These are phyloP conservation scores for Alternaria postmessia DNA, from an alignment of 2,329 filamentous ascomycete genomes.

Conservation along the genomic window DNA sequence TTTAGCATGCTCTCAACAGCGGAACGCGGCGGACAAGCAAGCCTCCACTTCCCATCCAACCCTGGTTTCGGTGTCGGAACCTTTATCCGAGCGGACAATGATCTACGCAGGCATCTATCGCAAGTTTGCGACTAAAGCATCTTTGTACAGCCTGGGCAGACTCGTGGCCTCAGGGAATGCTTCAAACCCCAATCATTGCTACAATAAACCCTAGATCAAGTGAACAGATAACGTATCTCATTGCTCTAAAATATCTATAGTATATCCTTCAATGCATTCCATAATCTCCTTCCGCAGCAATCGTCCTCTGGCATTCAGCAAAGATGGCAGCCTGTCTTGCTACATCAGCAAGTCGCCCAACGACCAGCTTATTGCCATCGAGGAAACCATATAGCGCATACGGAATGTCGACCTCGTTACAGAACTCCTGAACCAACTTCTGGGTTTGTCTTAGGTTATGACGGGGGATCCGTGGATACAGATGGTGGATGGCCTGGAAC, in stretches of 20 bases:
- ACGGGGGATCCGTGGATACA: slow-evolving; percentile 72
- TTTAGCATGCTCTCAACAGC: not conserved
- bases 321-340: slow-evolving; percentile 68
- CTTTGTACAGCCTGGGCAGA: not conserved
- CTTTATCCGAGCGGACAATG: slow-evolving; percentile 6
- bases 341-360: slow-evolving; percentile 65
- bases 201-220: not conserved
- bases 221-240: not conserved
- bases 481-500: slow-evolving; percentile 75
- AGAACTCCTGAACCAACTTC: slow-evolving; percentile 68
- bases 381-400: slow-evolving; percentile 69
- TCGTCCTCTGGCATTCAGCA: slow-evolving; percentile 61
- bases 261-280: slow-evolving; percentile 32
- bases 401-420: slow-evolving; percentile 68
- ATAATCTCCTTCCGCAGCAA: slow-evolving; percentile 47
- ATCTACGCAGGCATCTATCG: slow-evolving; percentile 3
- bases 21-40: slow-evolving; percentile 16
- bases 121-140: not conserved
- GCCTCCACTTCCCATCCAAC: slow-evolving; percentile 8
- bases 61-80: slow-evolving; percentile 6
- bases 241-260: not conserved
- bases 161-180: not conserved
- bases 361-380: slow-evolving; percentile 68
- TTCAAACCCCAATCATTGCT: not conserved
- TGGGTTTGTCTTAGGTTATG: slow-evolving; percentile 72